phyloP scores from a whole-genome alignment of 768 basidiomycete genomes.

The Guyanaporus albipodus region DNA sequence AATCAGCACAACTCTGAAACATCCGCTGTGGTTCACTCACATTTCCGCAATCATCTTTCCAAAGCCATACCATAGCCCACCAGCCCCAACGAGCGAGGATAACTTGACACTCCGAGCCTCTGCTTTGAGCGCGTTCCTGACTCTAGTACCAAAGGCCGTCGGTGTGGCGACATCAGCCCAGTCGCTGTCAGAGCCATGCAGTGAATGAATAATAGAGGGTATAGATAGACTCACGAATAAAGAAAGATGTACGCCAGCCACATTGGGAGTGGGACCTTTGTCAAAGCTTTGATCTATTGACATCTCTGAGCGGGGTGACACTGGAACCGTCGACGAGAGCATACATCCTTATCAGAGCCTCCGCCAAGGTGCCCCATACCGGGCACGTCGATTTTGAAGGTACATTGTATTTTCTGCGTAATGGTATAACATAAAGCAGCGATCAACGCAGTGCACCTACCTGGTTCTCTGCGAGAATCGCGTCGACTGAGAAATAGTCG shows the following conservation, averaged over 20 bases:
- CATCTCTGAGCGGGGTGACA: slow-evolving; percentile 6
- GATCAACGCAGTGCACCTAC: slow-evolving; percentile 31
- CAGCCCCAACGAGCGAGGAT: slow-evolving; percentile 78
- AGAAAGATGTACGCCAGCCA: slow-evolving; percentile 90
- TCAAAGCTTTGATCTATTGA: slow-evolving; percentile 65
- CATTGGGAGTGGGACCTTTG: slow-evolving; percentile 80
- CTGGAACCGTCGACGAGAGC: slow-evolving; percentile 22
- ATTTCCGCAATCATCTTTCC: slow-evolving; percentile 83
- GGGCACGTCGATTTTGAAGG: slow-evolving; percentile 80
- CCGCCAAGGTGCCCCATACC: slow-evolving; percentile 89
- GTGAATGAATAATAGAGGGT: not conserved
- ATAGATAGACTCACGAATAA: slow-evolving; percentile 50
- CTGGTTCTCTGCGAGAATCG: slow-evolving; percentile 91
- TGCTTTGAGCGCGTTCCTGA: slow-evolving; percentile 84
- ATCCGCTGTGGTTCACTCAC: slow-evolving; percentile 38
- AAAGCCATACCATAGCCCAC: slow-evolving; percentile 90
- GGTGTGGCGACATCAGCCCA: slow-evolving; percentile 91
- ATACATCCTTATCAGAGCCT: slow-evolving; percentile 77
- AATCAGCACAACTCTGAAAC: not conserved
- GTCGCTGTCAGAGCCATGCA: slow-evolving; percentile 45
- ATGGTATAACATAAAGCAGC: not conserved
- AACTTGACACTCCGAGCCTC: slow-evolving; percentile 84
- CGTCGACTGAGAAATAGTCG: slow-evolving; percentile 90
- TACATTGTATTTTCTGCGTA: slow-evolving; percentile 85
- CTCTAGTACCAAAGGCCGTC: slow-evolving; percentile 66